Percentiles rank a stretch among this genome's conserved stretches.
Evolutionary conservation across 192 early-diverging fungal species (phyloP).

Genomic region (Coemansia aciculifera): DNA sequence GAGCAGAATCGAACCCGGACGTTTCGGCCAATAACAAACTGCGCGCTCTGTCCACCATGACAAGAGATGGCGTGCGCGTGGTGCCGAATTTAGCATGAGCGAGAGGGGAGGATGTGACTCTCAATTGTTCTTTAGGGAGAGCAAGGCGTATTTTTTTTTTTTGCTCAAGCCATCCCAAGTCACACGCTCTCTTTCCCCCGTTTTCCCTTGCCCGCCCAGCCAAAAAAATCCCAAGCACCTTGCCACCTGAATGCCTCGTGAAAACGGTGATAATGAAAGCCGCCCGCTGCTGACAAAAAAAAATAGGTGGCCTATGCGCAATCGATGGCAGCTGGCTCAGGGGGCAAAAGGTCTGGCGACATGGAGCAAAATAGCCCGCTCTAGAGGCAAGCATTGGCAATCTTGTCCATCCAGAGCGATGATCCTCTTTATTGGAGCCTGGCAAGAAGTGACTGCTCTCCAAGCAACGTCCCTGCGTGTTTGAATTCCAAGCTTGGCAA

Average conservation of each 20-base stretch:
- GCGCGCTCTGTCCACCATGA: slow-evolving; percentile 1
- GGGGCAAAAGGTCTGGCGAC: neutral
- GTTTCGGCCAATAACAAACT: slow-evolving; percentile 9
- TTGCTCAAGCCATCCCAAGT: slow-evolving; percentile 1
- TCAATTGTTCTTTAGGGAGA: neutral
- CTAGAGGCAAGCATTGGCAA: neutral
- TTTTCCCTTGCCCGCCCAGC: neutral
- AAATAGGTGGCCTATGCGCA: neutral
- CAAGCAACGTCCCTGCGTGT: neutral
- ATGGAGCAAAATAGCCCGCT: neutral
- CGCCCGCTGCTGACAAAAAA: neutral
- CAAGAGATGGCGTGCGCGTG: slow-evolving; percentile 2
- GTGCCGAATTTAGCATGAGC: slow-evolving; percentile 2
- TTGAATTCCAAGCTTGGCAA: neutral
- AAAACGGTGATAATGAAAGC: neutral
- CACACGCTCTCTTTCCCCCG: neutral
- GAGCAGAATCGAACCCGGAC: neutral
- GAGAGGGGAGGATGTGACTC: neutral
- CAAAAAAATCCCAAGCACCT: neutral
- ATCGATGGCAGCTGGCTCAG: neutral
- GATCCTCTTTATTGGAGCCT: neutral
- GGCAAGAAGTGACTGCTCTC: slow-evolving; percentile 3
- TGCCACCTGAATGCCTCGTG: slow-evolving; percentile 4
- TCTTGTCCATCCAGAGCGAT: neutral
- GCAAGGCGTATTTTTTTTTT: neutral